phyloP scores from a whole-genome alignment of 768 basidiomycete species.

The Psilocybe sp. region DNA sequence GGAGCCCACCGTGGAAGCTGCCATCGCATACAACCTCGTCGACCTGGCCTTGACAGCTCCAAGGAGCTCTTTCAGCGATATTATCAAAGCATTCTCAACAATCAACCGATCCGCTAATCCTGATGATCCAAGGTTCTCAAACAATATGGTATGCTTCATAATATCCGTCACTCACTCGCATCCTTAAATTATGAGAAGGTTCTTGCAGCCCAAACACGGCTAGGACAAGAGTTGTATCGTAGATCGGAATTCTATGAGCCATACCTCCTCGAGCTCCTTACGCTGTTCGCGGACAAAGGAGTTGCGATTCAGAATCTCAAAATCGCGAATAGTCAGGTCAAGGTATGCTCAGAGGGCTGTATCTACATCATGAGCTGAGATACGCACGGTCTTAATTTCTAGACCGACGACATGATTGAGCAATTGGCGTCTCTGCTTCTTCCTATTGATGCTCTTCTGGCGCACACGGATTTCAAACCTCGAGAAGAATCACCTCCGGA shows the following conservation, averaged over 20 bases:
- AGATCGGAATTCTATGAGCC: slow-evolving; percentile 75
- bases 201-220: slow-evolving; percentile 84
- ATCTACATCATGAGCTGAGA: neutral
- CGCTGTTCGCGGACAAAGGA: slow-evolving; percentile 88
- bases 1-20: slow-evolving; percentile 86
- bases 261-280: slow-evolving; percentile 82
- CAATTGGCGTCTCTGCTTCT: slow-evolving; percentile 86
- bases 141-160: slow-evolving; percentile 67
- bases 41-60: slow-evolving; percentile 83
- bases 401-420: slow-evolving; percentile 83
- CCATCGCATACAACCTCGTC: slow-evolving; percentile 88
- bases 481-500: slow-evolving; percentile 52
- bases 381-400: neutral
- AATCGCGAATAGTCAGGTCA: slow-evolving; percentile 59
- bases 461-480: slow-evolving; percentile 66
- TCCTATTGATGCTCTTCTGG: slow-evolving; percentile 85
- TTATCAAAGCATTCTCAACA: slow-evolving; percentile 78
- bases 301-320: slow-evolving; percentile 85
- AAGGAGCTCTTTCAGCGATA: slow-evolving; percentile 74
- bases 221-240: slow-evolving; percentile 74
- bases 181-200: slow-evolving; percentile 42
- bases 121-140: slow-evolving; percentile 85
- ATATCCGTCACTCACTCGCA: neutral
- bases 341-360: slow-evolving; percentile 37
- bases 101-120: slow-evolving; percentile 86